Conservation (phyloP, 2,329 filamentous ascomycete genomes). For the Cordyceps tenuipes region DNA sequence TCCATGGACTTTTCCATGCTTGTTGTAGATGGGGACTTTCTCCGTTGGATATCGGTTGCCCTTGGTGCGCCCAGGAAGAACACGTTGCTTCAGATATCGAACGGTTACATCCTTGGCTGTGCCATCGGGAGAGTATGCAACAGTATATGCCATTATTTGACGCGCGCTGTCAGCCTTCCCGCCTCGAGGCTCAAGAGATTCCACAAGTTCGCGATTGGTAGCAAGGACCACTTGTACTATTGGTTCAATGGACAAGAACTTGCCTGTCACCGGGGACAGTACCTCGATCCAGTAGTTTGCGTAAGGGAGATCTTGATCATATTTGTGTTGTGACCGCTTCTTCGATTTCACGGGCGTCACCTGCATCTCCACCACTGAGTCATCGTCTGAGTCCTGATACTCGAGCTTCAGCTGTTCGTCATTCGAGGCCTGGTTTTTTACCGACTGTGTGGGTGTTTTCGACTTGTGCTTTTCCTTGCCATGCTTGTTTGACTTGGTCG, state of each 20-base stretch:
- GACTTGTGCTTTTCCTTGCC: conserved; percentile 15
- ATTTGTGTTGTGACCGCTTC: conserved; percentile 35
- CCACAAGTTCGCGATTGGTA: conserved; percentile 61
- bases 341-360: conserved; percentile 31
- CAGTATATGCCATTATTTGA: conserved; percentile 82
- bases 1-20: conserved; percentile 65
- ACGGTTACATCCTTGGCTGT: conserved; percentile 93
- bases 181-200: conserved; percentile 74
- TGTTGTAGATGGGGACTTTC: conserved; percentile 73
- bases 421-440: conserved; percentile 25
- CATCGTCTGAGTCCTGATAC: conserved; percentile 45
- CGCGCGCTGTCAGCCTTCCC: conserved; percentile 75
- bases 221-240: conserved; percentile 61
- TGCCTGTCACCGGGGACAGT: conserved; percentile 71
- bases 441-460: conserved; percentile 10
- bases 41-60: conserved; percentile 70
- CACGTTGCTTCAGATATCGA: conserved; percentile 73
- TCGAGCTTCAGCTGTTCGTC: conserved; percentile 36
- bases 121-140: conserved; percentile 75
- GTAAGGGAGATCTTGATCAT: conserved; percentile 70
- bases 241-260: conserved; percentile 71
- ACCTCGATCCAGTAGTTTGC: conserved; percentile 94
- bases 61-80: conserved; percentile 84
- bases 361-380: conserved; percentile 50
- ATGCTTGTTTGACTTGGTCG: conserved; percentile 12